phyloP scores from a whole-genome alignment of 192 early-diverging fungal species.

The Coemansia sp. region DNA sequence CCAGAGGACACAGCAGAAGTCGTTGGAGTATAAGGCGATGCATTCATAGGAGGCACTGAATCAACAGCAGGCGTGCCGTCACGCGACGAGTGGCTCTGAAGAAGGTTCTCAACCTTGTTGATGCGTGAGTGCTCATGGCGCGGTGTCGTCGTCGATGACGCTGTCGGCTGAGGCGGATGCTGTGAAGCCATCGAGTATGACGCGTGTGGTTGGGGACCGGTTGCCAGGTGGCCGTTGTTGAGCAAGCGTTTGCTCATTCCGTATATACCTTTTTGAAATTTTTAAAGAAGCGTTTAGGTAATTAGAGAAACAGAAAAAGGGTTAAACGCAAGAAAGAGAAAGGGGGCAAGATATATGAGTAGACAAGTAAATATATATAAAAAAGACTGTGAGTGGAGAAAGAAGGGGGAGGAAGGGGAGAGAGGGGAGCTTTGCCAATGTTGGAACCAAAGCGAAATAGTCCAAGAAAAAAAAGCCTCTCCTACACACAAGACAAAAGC shows the following conservation, averaged over 20 bases:
- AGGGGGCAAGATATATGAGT: neutral
- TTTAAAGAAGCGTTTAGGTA: no score
- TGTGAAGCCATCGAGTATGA: conserved; percentile 5
- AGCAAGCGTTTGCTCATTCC: conserved; percentile 27
- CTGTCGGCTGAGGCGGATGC: conserved; percentile 12
- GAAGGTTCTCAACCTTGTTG: conserved; percentile 28
- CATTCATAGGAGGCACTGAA: conserved; percentile 4
- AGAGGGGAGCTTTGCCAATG: neutral
- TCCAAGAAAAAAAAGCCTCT: neutral
- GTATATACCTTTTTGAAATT: neutral
- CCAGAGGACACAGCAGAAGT: neutral
- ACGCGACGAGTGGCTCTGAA: conserved; percentile 16
- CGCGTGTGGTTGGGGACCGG: conserved; percentile 13
- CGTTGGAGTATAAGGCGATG: conserved; percentile 16
- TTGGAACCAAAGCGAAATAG: conserved; percentile 4
- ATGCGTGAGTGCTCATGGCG: conserved; percentile 15
- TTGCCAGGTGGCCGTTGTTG: conserved; percentile 43
- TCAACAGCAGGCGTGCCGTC: neutral
- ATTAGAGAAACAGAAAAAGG: conserved; percentile 4
- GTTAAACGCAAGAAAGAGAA: neutral
- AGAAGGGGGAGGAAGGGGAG: neutral
- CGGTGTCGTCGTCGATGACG: conserved; percentile 14
- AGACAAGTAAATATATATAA: conserved; percentile 6
- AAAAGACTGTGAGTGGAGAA: neutral
- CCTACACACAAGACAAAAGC: neutral